Evolutionary conservation across 148 eudicot genomes (phyloP), one percentile per base, ranked within the genome.

Genomic region (Chenopodium album): DNA sequence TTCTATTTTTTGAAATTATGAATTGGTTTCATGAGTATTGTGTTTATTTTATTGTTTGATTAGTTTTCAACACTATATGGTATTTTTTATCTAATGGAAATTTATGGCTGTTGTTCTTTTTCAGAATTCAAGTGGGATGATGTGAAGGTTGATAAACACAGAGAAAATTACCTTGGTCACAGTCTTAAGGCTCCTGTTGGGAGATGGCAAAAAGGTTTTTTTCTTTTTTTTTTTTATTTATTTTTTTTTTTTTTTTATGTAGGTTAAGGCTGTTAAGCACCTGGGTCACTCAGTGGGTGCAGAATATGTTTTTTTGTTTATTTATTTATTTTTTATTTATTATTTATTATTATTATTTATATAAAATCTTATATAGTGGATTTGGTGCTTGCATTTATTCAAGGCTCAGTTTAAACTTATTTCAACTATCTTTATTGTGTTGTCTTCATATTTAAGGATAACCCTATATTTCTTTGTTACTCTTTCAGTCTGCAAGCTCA

Each of bases 111-210:
- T 60, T 69, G 17, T 32, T 82, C 23, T 83, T 16, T 19, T 88
- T 77, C 92, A 95, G 98, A 95, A 85, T 95, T 95, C 84, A 89
- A 81, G 85, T 95, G 98, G 98, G 98, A 95, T 78, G 98, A 95
- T 64, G 98, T 95, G 86, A 95, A 95, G 87, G 97, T 82, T 73
- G 98, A 95, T 84, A 95, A 95, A 85, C 94, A 95, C 86, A 87
- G 98, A 69, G 98, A 95, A 82, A 95, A 95, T 80, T 95, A 95
- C 86, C 75, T 95, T n/a, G 98, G 98, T 78, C 98, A 95, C 84
- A 95, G 98, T 82, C 73, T 95, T 84, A 93, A 95, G 88, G 98
- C 98, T 79, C 96, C 98, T 56, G 98, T 95, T 82, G 98, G 98
- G 76, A 89, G 98, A 91, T 95, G 98, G 98, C 98, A 95, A 86